A percentile compares a stretch with the other conserved stretches of the same genome.
phyloP scores from a whole-genome alignment of 345 rosid genomes.

The Excoecaria cochinchinensis region DNA sequence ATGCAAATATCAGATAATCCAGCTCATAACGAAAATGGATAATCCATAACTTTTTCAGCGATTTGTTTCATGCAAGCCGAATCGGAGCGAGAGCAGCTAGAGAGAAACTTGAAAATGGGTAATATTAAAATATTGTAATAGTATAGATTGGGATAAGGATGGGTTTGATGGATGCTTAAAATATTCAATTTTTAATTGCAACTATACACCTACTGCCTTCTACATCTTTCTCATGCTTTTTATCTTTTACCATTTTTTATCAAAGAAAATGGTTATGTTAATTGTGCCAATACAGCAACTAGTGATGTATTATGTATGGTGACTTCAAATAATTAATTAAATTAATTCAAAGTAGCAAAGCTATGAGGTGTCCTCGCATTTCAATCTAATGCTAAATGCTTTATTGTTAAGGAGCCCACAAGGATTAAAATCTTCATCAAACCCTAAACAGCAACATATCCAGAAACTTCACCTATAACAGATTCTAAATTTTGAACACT shows the following conservation, averaged over 20 bases:
- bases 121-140: no score
- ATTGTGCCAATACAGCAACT: neutral
- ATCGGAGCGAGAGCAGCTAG: constrained; percentile 53
- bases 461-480: no score
- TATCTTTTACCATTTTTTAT: neutral
- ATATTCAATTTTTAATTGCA: neutral
- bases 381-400: no score
- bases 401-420: no score
- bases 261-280: neutral
- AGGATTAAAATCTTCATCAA: no score
- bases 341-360: no score
- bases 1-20: no score
- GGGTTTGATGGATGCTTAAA: constrained; percentile 2
- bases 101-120: neutral
- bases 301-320: neutral
- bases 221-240: neutral
- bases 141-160: neutral
- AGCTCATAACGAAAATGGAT: no score
- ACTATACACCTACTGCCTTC: neutral
- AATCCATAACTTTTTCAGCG: constrained; percentile 20
- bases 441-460: no score
- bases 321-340: no score
- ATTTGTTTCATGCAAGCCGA: constrained; percentile 48
- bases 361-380: no score
- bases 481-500: no score